Evolutionary conservation across 2,329 filamentous ascomycete genomes (phyloP).

Genomic region (Myriangium duriaei): DNA sequence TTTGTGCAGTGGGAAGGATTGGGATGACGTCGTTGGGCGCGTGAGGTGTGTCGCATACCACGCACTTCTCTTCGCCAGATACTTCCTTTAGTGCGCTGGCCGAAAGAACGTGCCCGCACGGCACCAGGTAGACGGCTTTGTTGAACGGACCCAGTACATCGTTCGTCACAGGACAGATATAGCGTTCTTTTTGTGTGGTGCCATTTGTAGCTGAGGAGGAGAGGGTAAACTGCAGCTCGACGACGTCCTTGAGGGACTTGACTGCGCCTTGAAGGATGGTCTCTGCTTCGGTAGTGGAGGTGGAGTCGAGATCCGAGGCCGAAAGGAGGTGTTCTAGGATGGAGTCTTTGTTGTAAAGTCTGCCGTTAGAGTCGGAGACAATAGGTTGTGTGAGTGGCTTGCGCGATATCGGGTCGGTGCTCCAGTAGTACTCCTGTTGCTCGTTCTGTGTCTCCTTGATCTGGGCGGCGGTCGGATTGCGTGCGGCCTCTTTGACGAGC

Average conservation of each 20-base stretch:
- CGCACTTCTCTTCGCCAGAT: conserved; percentile 48
- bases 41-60: conserved; percentile 61
- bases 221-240: conserved; percentile 66
- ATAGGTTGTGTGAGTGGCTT: conserved; percentile 59
- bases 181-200: conserved; percentile 40
- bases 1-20: conserved; percentile 59
- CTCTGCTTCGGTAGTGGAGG: conserved; percentile 49
- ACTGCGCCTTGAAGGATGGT: conserved; percentile 51
- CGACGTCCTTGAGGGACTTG: conserved; percentile 71
- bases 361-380: conserved; percentile 73
- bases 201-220: conserved; percentile 36
- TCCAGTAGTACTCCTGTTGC: conserved; percentile 76
- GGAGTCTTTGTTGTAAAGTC: conserved; percentile 89
- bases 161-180: conserved; percentile 76
- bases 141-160: conserved; percentile 70
- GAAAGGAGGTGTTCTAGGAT: conserved; percentile 58
- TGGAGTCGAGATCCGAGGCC: conserved; percentile 36
- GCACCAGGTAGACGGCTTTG: conserved; percentile 79
- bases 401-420: conserved; percentile 74
- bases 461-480: conserved; percentile 68
- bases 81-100: conserved; percentile 61
- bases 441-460: conserved; percentile 81
- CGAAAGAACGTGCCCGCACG: conserved; percentile 89
- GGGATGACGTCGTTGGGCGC: conserved; percentile 65
- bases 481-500: conserved; percentile 86